Evolutionary conservation across 129 eudicot genomes (phyloP), one percentile per base, ranked within the genome.

Genomic region (Ambrosia artemisiifolia): DNA sequence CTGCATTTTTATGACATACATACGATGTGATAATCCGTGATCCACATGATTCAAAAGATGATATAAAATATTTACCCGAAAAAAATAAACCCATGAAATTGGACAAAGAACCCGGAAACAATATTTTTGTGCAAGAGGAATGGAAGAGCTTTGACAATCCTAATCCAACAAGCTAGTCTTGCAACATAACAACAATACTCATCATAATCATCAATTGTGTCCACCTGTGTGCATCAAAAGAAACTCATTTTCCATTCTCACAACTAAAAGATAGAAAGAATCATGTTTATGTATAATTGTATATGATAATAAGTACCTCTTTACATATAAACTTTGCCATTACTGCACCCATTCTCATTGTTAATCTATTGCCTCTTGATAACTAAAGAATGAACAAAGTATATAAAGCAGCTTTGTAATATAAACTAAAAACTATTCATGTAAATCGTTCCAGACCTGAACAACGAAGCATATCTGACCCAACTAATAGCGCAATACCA

Each of bases 61-160:
- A n/a, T 63, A n/a, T 54, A 77, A 65, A 56, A n/a, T 60, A 30
- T 10, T 40, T 79, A 94, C 99, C 97, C 90, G n/a, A 97, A 68
- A 94, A 96, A 85, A 94, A 94, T 70, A 94, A 88, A 70, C 99
- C 99, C 99, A 94, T 94, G 13, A 97, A 94, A 69, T 90, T 94
- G 78, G 99, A 94, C 60, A 88, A 81, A 70, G 79, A 54, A 75
- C 90, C 99, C 9, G 92, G 63, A 70, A 87, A 85, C 74, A 90
- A 51, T 63, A 85, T 85, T 82, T 94, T 97, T 16, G 85, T 81
- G 67, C 99, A 97, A 56, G 99, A 88, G 74, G 96, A 92, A 83
- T 90, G 88, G 82, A 90, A 90, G 72, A 94, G 96, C 84, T 94
- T 94, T 30, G 99, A 94, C 83, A 94, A 82, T 18, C 97, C 99